Evolutionary conservation across 2,329 filamentous ascomycete genomes (phyloP).

Genomic region (Reticulascus tulasneorum): DNA sequence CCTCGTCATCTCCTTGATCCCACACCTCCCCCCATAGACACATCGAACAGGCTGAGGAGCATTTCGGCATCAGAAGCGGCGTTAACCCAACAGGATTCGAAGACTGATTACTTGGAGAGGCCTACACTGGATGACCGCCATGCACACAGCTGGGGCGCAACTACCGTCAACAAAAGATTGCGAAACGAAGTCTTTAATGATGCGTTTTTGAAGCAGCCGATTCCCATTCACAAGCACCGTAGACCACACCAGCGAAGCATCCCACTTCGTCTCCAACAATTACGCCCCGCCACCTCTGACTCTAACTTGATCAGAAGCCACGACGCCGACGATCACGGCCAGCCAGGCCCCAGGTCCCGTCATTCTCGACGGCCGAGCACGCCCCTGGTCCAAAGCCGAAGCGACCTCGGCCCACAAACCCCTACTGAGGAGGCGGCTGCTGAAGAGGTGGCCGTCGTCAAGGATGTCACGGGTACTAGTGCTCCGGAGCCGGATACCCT

Average conservation of each 20-base stretch:
- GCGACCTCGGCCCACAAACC: conserved; percentile 9
- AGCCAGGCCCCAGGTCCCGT: no score
- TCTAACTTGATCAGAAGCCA: conserved; percentile 27
- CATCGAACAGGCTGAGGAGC: conserved; percentile 28
- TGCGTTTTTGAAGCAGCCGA: conserved; percentile 79
- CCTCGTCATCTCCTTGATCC: conserved; percentile 76
- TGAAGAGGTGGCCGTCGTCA: conserved; percentile 34
- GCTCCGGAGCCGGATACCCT: conserved; percentile 59
- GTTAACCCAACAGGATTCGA: conserved; percentile 7
- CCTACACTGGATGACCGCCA: conserved; percentile 51
- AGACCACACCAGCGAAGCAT: conserved; percentile 66
- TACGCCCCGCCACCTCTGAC: conserved; percentile 43
- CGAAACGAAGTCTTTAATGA: conserved; percentile 91
- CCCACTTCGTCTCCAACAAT: conserved; percentile 41
- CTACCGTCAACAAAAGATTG: conserved; percentile 81
- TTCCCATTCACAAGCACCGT: conserved; percentile 75
- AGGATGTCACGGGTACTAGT: conserved; percentile 60
- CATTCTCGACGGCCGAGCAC: neutral
- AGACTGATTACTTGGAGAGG: conserved; percentile 18
- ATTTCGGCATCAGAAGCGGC: conserved; percentile 26
- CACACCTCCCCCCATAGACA: conserved; percentile 31
- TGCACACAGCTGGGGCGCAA: conserved; percentile 79
- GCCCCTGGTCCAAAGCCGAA: conserved; percentile 1
- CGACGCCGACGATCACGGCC: conserved; percentile 11
- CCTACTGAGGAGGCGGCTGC: conserved; percentile 2